Base-by-base conservation (phyloP, 1,284 basidiomycete species). In the Cystobasidiaceae sp. region DNA sequence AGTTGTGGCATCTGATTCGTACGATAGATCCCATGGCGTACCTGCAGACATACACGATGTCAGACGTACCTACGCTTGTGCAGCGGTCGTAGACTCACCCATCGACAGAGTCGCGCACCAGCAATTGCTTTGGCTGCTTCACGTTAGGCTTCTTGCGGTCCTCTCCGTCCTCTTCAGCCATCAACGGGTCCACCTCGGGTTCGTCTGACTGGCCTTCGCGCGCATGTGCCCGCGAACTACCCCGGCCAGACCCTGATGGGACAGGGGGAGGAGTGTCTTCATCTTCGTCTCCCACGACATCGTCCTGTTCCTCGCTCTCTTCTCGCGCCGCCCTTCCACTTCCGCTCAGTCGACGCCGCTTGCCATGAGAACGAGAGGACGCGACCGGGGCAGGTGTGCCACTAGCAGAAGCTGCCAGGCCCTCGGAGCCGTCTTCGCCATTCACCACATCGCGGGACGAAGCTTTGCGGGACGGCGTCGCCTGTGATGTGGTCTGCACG, bases 1-100 rank as follows among this genome's bases (percentile, higher is more conserved):
- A 99, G 74, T 94, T 92, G 73, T 84, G 79, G 44, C 96, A 81
- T 72, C 88, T 86, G 57, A 98, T 86, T 51, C 94, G 88, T 46
- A 91, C 84, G 72, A 99, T 93, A 0, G 93, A 91, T 0, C 96
- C 96, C 9, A 92, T 88, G 37, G 97, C 87, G 75, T 85, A 97
- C 5, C 92, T 94, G 64, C 19, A 21, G n/a, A 21, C 44, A 11
- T 19, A 39, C 13, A 9, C 55, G 43, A 7, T 9, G 49, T 43
- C 49, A 58, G 45, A 34, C 30, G 39, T 41, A 28, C n/a, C n/a
- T n/a, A n/a, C n/a, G n/a, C n/a, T n/a, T n/a, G n/a, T n/a, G n/a
- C n/a, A n/a, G n/a, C n/a, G n/a, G n/a, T n/a, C n/a, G 15, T 17
- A 15, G 17, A 23, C 63, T 27, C 25, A 66, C 63, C 63, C 63